phyloP scores from a whole-genome alignment of 2,329 filamentous ascomycete genomes.

The Phaeophleospora eucalypticola region DNA sequence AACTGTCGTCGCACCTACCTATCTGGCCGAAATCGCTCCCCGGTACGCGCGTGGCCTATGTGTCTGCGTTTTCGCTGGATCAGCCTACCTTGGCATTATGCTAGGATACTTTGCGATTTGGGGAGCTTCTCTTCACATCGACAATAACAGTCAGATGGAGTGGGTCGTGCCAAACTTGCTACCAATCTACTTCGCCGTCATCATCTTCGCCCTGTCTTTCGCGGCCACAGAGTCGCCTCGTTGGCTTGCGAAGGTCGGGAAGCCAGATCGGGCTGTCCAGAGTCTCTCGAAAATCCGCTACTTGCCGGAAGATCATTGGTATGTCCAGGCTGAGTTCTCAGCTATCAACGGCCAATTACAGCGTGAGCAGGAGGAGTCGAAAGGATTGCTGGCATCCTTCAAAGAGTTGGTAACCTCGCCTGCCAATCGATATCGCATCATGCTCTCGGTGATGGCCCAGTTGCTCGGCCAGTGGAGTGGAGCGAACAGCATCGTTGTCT shows the following conservation, averaged over 20 bases:
- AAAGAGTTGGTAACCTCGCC: slow-evolving; percentile 65
- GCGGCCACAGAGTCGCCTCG: slow-evolving; percentile 31
- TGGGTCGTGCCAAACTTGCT: background rate
- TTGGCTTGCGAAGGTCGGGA: slow-evolving; percentile 33
- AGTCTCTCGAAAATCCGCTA: slow-evolving; percentile 31
- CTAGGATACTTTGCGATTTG: slow-evolving; percentile 42
- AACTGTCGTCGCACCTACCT: slow-evolving; percentile 47
- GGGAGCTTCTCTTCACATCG: background rate
- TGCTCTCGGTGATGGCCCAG: slow-evolving; percentile 65
- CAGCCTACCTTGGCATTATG: slow-evolving; percentile 70
- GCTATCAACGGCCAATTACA: slow-evolving; percentile 63
- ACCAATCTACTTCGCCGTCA: slow-evolving; percentile 70
- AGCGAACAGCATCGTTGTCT: slow-evolving; percentile 69
- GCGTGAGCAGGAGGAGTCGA: slow-evolving; percentile 67
- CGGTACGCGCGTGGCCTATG: slow-evolving; percentile 63
- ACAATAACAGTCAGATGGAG: background rate
- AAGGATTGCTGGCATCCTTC: slow-evolving; percentile 60
- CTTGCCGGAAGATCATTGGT: slow-evolving; percentile 29
- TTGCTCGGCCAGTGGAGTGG: slow-evolving; percentile 64
- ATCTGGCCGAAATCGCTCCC: slow-evolving; percentile 58
- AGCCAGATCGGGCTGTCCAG: slow-evolving; percentile 27
- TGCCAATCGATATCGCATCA: slow-evolving; percentile 69
- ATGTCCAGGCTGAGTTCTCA: slow-evolving; percentile 51
- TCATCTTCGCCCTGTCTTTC: slow-evolving; percentile 65
- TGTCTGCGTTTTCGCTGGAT: slow-evolving; percentile 63